Evolutionary conservation across 208 protist species (phyloP).

Genomic region (Leishmania guyanensis): DNA sequence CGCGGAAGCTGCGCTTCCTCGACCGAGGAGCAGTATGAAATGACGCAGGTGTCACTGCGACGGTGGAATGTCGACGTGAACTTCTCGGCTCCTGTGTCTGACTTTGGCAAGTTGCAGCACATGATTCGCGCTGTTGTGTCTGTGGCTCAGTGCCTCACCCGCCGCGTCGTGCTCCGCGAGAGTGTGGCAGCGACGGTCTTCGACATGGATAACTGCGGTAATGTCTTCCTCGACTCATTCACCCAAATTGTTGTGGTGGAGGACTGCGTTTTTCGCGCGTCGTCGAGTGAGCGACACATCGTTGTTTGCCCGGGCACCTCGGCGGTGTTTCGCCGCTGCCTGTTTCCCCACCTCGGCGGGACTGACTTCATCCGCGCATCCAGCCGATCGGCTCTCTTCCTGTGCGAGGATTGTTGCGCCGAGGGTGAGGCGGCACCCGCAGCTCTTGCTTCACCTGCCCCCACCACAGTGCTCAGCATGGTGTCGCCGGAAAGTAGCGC

Average conservation of each 20-base stretch:
- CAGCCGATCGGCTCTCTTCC: slow-evolving; percentile 11
- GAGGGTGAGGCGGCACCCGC: slow-evolving; percentile 1
- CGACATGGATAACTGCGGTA: slow-evolving; percentile 43
- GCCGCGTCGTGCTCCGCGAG: slow-evolving; percentile 16
- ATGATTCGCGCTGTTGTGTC: slow-evolving; percentile 12
- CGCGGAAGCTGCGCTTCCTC: slow-evolving; percentile 31
- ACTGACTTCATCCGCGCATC: slow-evolving; percentile 28
- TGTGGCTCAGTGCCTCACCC: slow-evolving; percentile 11
- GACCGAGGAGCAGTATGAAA: slow-evolving; percentile 21
- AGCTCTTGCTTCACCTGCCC: not conserved
- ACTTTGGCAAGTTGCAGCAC: slow-evolving; percentile 30
- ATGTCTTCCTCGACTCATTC: slow-evolving; percentile 48
- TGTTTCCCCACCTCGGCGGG: slow-evolving; percentile 28
- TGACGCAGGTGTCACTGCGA: slow-evolving; percentile 20
- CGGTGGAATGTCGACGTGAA: slow-evolving; percentile 27
- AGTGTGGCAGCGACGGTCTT: slow-evolving; percentile 18
- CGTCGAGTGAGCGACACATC: slow-evolving; percentile 35
- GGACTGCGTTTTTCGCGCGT: slow-evolving; percentile 43
- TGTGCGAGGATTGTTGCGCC: slow-evolving; percentile 32
- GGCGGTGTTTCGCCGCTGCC: slow-evolving; percentile 56
- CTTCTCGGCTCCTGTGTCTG: slow-evolving; percentile 15
- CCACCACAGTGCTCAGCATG: slow-evolving; percentile 2
- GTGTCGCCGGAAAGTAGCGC: not conserved
- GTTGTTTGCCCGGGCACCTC: slow-evolving; percentile 41
- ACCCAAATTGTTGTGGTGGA: slow-evolving; percentile 49